These are phyloP conservation scores for Capsella rubella DNA, from an alignment of 441 rosid genomes.

Conservation along the genomic window DNA sequence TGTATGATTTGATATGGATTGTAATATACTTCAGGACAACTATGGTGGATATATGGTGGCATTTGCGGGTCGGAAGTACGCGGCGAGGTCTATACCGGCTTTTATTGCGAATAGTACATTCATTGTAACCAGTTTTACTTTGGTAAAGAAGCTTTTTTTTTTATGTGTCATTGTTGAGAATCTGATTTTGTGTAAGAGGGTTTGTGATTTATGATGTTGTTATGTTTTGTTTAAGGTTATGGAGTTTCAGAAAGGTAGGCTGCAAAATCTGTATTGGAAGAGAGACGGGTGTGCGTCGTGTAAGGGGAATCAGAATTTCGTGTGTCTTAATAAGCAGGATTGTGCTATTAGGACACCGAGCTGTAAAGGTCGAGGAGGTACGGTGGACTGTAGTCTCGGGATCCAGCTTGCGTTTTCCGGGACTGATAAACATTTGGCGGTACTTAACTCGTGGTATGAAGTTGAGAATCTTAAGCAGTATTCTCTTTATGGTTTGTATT, in stretches of 20 bases:
- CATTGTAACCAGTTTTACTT: slow-evolving; percentile 80
- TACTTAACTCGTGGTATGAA: slow-evolving; percentile 90
- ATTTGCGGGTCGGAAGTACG: slow-evolving; percentile 85
- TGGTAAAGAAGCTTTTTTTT: slow-evolving; percentile 51
- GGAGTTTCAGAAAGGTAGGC: slow-evolving; percentile 82
- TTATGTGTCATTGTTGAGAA: neutral
- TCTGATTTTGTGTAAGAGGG: neutral
- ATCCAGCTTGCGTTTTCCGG: slow-evolving; percentile 91
- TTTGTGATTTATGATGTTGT: neutral
- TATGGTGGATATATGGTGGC: slow-evolving; percentile 92
- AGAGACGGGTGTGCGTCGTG: slow-evolving; percentile 85
- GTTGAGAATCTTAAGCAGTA: slow-evolving; percentile 81
- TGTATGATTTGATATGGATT: neutral
- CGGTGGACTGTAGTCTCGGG: slow-evolving; percentile 83
- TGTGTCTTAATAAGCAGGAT: slow-evolving; percentile 82
- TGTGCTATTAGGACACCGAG: slow-evolving; percentile 71
- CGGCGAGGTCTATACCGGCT: slow-evolving; percentile 79
- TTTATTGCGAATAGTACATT: slow-evolving; percentile 78
- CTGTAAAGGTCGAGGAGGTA: slow-evolving; percentile 68
- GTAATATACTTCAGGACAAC: slow-evolving; percentile 48
- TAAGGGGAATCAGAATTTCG: slow-evolving; percentile 52
- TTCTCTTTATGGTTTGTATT: slow-evolving; percentile 75
- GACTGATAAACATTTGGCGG: slow-evolving; percentile 78
- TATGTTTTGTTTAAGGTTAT: slow-evolving; percentile 54
- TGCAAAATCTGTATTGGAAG: slow-evolving; percentile 82